A percentile compares a stretch with the other conserved stretches of the same genome.
phyloP scores from a whole-genome alignment of 495 filamentous ascomycete genomes.

The Penicillium pulvis region DNA sequence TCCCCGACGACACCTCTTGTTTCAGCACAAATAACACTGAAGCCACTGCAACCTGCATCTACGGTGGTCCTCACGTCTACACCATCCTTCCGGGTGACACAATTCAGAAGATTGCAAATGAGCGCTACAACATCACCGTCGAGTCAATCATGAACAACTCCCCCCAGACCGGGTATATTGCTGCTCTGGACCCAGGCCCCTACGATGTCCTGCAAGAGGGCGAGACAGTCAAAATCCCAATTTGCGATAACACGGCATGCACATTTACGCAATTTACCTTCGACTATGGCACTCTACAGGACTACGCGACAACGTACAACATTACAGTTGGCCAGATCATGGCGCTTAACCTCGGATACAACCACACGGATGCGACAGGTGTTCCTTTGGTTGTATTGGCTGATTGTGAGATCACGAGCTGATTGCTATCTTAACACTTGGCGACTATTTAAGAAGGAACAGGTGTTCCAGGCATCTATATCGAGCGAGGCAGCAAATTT shows the following conservation, averaged over 20 bases:
- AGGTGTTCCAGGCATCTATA: no score
- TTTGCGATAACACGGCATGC: no score
- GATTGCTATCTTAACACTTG: not conserved
- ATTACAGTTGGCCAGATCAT: no score
- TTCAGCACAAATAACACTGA: slow-evolving; percentile 7
- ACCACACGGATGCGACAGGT: not conserved
- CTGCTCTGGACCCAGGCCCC: not conserved
- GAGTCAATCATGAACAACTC: slow-evolving; percentile 8
- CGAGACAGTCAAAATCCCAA: no score
- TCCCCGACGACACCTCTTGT: slow-evolving; percentile 14
- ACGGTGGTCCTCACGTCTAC: slow-evolving; percentile 20
- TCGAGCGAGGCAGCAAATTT: no score
- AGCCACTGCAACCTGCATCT: slow-evolving; percentile 12
- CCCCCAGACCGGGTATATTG: not conserved
- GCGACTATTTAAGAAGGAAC: no score
- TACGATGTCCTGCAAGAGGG: no score
- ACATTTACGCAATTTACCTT: no score
- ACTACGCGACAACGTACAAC: no score
- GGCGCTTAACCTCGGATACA: not conserved
- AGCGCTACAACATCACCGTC: slow-evolving; percentile 18
- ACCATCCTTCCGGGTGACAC: slow-evolving; percentile 20
- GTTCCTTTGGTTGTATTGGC: slow-evolving; percentile 1
- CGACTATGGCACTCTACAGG: no score
- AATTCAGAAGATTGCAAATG: slow-evolving; percentile 16
- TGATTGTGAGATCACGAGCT: slow-evolving; percentile 1